Percentiles rank a stretch among this genome's conserved stretches.
phyloP scores from a whole-genome alignment of 2,329 filamentous ascomycete species.

The Fusarium protoensiforme region DNA sequence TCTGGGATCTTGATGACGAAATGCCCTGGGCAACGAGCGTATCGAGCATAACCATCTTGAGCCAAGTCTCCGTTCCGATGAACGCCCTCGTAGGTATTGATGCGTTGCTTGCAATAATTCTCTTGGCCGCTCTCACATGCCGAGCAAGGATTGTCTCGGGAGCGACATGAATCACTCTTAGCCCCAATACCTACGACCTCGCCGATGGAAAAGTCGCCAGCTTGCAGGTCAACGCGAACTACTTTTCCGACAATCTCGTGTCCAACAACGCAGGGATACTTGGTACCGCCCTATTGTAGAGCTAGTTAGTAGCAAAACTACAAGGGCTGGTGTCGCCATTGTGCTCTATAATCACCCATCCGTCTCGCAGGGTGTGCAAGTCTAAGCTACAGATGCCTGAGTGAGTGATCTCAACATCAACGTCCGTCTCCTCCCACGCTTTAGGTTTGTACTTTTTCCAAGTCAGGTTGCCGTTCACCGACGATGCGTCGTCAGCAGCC shows the following conservation, averaged over 20 bases:
- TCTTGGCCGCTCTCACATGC: constrained; percentile 55
- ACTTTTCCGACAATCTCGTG: constrained; percentile 74
- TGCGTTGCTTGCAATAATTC: constrained; percentile 55
- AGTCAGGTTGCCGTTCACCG: constrained; percentile 61
- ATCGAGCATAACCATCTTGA: constrained; percentile 61
- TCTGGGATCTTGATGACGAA: constrained; percentile 65
- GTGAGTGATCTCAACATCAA: constrained; percentile 73
- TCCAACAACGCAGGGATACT: constrained; percentile 65
- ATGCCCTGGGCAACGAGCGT: constrained; percentile 48
- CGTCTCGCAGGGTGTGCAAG: constrained; percentile 66
- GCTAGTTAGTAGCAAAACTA: too few relatives aligned
- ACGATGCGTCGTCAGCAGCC: constrained; percentile 55
- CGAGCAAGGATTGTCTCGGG: constrained; percentile 51
- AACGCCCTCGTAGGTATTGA: constrained; percentile 61
- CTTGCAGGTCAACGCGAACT: constrained; percentile 63
- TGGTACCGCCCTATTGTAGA: background rate
- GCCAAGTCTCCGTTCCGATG: constrained; percentile 43
- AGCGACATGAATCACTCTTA: constrained; percentile 66
- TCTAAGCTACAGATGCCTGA: constrained; percentile 74
- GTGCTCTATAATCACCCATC: constrained; percentile 52
- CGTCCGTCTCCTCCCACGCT: constrained; percentile 70
- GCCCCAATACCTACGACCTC: constrained; percentile 72
- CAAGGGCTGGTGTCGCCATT: background rate
- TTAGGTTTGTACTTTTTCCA: constrained; percentile 70
- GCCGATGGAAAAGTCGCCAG: constrained; percentile 64